Conservation (phyloP, 768 basidiomycete genomes). For the Harrya chromipes region DNA sequence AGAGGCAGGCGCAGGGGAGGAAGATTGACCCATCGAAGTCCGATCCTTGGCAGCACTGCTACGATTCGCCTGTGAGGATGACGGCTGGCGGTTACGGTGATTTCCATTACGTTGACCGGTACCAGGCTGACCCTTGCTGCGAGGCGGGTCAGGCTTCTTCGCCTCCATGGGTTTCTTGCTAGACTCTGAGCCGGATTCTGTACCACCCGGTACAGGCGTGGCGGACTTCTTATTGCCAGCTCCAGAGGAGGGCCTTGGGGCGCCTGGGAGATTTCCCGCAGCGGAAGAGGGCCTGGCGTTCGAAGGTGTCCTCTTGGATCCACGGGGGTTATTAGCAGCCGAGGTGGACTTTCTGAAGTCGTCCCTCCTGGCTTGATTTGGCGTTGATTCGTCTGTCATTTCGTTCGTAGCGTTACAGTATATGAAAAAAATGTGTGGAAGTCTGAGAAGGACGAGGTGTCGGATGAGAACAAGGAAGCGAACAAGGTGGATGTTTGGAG, state of each 20-base stretch:
- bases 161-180: conserved; percentile 55
- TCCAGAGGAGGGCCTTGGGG: conserved; percentile 60
- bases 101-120: conserved; percentile 42
- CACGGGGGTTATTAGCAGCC: conserved; percentile 48
- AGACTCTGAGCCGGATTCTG: conserved; percentile 75
- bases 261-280: conserved; percentile 41
- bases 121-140: conserved; percentile 53
- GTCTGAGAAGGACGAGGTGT: conserved; percentile 30
- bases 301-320: conserved; percentile 56
- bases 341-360: conserved; percentile 57
- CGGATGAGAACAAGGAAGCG: conserved; percentile 17
- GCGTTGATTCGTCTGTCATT: conserved; percentile 79
- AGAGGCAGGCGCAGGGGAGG: conserved; percentile 48
- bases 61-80: conserved; percentile 57
- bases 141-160: conserved; percentile 48
- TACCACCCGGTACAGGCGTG: conserved; percentile 35
- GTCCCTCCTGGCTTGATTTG: conserved; percentile 57
- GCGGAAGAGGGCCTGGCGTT: conserved; percentile 41
- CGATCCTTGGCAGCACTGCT: conserved; percentile 49
- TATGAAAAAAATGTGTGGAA: conserved; percentile 48
- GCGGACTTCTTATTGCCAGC: conserved; percentile 59
- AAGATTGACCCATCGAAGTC: conserved; percentile 35
- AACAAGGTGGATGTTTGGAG: conserved; percentile 8
- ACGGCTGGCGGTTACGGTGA: conserved; percentile 57
- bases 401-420: conserved; percentile 67